Base-by-base conservation (phyloP, 2,329 filamentous ascomycete species). In the Aquanectria penicillioides region DNA sequence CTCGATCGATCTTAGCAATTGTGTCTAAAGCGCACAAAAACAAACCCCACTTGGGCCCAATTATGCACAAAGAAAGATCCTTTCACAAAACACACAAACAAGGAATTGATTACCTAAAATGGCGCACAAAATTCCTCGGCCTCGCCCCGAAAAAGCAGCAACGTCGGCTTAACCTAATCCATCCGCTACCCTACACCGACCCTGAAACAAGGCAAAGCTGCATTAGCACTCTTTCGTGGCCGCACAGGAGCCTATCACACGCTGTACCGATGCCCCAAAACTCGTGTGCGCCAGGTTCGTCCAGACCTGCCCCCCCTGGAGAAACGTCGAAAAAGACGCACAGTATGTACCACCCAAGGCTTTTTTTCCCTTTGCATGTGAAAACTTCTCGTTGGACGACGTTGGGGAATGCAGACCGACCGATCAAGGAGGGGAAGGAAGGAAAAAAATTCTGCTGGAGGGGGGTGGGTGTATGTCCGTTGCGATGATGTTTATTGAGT, bases 141-240 rank as follows among this genome's bases (percentile, higher is more conserved):
- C 41, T 6, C 15, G 26, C 12, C 17, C 26, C 10, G n/a, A n/a
- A n/a, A 46, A 46, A 33, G 41, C 28, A 46, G 41, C 28, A 15
- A 31, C 12, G 17, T 5, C 28, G n/a, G 4, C 11, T n/a, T 33
- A 15, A 12, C 25, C 9, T 29, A 46, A n/a, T 18, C 22, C 41
- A 33, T 31, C 41, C 23, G 41, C 26, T 46, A 44, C 38, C 52
- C 40, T 46, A 36, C 54, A 59, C 54, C 54, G 54, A 59, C 50
- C 37, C 48, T 68, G 64, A 68, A 69, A 67, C 64, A 66, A 58
- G 46, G 52, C 43, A 61, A 29, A 57, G 56, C 47, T 68, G 65
- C 67, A 67, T 68, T 68, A 68, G 63, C 36, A 38, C 18, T 22
- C 26, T 25, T 31, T 60, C 59, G 67, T 69, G 67, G 67, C n/a